Conservation (phyloP, 2,329 filamentous ascomycete genomes). For the Incumbomyces delicatus region DNA sequence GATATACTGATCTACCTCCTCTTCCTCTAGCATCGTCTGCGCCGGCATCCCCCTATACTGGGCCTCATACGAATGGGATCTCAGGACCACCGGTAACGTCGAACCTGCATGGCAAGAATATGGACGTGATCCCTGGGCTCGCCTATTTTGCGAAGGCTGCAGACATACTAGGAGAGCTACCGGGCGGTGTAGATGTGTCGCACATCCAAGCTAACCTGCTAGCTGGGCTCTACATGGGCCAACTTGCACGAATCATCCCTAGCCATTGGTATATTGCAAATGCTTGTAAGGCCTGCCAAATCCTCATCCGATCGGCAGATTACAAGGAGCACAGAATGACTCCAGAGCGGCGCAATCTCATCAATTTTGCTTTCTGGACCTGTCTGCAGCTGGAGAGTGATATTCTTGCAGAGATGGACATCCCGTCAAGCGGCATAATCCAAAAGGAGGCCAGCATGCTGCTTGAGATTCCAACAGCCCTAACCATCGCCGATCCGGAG, state of each 20-base stretch:
- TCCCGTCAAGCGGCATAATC: conserved; percentile 52
- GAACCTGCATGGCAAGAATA: conserved; percentile 50
- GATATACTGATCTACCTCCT: conserved; percentile 21
- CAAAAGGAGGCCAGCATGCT: conserved; percentile 18
- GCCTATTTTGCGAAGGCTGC: conserved; percentile 82
- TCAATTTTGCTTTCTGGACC: conserved; percentile 79
- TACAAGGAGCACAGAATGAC: conserved; percentile 14
- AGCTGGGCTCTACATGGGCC: conserved; percentile 79
- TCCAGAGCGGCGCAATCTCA: conserved; percentile 36
- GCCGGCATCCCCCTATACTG: conserved; percentile 16
- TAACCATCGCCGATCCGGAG: conserved; percentile 40
- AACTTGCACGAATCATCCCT: conserved; percentile 75
- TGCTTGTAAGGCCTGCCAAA: conserved; percentile 52
- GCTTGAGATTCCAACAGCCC: neutral
- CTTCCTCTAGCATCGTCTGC: conserved; percentile 17
- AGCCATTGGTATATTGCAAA: conserved; percentile 64
- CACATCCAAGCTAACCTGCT: conserved; percentile 79
- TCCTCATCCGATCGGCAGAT: conserved; percentile 58
- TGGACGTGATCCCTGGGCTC: conserved; percentile 79
- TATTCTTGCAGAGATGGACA: conserved; percentile 74
- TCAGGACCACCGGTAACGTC: conserved; percentile 3
- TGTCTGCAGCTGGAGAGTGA: conserved; percentile 91
- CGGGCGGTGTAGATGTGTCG: conserved; percentile 67
- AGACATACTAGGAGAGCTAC: conserved; percentile 73
- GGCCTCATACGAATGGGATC: conserved; percentile 13